phyloP scores from a whole-genome alignment of 495 filamentous ascomycete genomes.

The Thermochaetoides thermophila region DNA sequence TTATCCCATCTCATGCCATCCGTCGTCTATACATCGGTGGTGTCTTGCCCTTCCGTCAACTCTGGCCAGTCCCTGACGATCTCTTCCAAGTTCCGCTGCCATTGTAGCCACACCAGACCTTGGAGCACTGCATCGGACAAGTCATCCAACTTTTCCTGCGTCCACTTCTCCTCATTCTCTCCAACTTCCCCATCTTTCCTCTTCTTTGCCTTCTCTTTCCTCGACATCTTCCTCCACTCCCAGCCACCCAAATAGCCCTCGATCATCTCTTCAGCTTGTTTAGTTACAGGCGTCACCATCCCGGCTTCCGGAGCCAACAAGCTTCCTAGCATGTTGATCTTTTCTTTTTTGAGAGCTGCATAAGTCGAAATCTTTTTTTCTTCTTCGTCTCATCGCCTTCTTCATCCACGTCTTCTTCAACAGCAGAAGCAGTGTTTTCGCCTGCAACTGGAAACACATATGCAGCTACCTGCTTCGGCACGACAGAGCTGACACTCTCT shows the following conservation, averaged over 20 bases:
- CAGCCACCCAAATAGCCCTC: constrained; percentile 33
- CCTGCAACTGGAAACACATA: constrained; percentile 18
- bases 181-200: constrained; percentile 8
- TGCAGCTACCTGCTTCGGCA: constrained; percentile 24
- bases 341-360: constrained; percentile 37
- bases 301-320: constrained; percentile 32
- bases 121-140: constrained; percentile 81
- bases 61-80: constrained; percentile 23
- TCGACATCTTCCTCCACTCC: constrained; percentile 9
- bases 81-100: constrained; percentile 53
- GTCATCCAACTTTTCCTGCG: constrained; percentile 71
- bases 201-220: constrained; percentile 2
- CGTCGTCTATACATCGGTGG: not conserved
- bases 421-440: not conserved
- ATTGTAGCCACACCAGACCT: constrained; percentile 71
- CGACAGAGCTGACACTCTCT: constrained; percentile 23
- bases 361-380: constrained; percentile 11
- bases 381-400: constrained; percentile 7
- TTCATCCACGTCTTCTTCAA: not conserved
- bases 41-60: too few relatives aligned
- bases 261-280: constrained; percentile 23
- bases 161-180: constrained; percentile 16
- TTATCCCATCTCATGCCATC: not conserved
- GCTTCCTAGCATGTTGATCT: constrained; percentile 46
- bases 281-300: constrained; percentile 21